Percentiles rank a stretch among this genome's conserved stretches.
phyloP scores from a whole-genome alignment of 192 early-diverging fungal species.

The Backusella psychrophila region DNA sequence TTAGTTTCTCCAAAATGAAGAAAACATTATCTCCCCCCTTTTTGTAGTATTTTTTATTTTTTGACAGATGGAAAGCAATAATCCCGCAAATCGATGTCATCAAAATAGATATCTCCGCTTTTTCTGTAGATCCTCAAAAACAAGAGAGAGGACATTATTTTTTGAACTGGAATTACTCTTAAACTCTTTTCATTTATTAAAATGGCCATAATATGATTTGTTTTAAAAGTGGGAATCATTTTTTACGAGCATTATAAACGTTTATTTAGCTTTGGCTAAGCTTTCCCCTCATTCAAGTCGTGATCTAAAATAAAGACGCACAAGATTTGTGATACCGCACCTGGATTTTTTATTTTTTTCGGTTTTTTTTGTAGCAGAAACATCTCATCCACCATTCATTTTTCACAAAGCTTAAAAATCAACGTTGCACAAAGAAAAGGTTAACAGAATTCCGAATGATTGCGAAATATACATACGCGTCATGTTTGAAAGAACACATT shows the following conservation, averaged over 20 bases:
- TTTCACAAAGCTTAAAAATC: neutral
- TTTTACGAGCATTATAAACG: neutral
- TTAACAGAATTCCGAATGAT: neutral
- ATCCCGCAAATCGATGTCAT: slow-evolving; percentile 13
- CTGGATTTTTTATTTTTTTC: neutral
- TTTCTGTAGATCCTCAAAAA: neutral
- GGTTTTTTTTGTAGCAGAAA: neutral
- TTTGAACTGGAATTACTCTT: neutral
- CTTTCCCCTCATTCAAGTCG: neutral
- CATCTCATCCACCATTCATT: neutral
- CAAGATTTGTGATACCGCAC: neutral
- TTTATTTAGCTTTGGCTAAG: neutral
- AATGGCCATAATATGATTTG: neutral
- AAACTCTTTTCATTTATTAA: neutral
- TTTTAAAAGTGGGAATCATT: neutral
- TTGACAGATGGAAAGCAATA: slow-evolving; percentile 18
- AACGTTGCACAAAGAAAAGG: neutral
- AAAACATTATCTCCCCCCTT: neutral
- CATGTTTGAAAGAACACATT: neutral
- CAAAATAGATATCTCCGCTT: neutral
- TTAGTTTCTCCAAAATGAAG: neutral
- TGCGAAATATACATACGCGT: neutral
- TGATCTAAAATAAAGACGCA: neutral
- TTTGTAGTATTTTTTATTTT: neutral
- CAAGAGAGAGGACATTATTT: neutral